These are phyloP conservation scores for Yarrowia porcina DNA, from an alignment of 805 yeast genomes.

Conservation along the genomic window DNA sequence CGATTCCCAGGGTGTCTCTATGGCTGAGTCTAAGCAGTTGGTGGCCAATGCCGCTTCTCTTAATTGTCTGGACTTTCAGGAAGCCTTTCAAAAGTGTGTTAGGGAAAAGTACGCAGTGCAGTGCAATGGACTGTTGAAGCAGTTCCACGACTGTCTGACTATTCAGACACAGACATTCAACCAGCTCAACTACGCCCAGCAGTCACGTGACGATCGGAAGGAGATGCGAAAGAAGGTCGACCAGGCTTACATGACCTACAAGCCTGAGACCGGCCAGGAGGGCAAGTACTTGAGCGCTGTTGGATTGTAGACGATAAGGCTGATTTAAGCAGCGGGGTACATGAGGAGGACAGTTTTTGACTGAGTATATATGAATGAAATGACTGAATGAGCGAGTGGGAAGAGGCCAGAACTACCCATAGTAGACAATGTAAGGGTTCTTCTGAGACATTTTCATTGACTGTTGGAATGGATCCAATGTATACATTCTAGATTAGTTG, in stretches of 20 bases:
- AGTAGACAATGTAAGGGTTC: too few species aligned
- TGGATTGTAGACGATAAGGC: not conserved
- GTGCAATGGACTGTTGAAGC: not conserved
- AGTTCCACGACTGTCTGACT: conserved; percentile 12
- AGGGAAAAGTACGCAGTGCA: not conserved
- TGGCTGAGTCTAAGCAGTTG: conserved; percentile 2
- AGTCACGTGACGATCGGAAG: not conserved
- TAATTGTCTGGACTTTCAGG: conserved; percentile 20
- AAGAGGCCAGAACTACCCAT: too few species aligned
- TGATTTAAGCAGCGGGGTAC: not conserved
- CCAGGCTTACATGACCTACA: not conserved
- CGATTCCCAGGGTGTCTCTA: not conserved
- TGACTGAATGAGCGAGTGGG: too few species aligned
- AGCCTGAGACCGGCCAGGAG: conserved; percentile 6
- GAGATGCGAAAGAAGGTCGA: not conserved
- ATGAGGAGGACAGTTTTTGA: not conserved
- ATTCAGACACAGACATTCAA: conserved; percentile 13
- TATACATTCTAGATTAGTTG: too few species aligned
- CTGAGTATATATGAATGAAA: not conserved
- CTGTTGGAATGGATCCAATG: too few species aligned
- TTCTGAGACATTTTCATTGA: too few species aligned
- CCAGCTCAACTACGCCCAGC: conserved; percentile 21
- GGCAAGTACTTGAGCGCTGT: not conserved
- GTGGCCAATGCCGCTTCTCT: conserved; percentile 14
- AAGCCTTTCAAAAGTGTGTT: conserved; percentile 1